A percentile compares a stretch with the other conserved stretches of the same genome.
Evolutionary conservation across 257 asterid genomes (phyloP).

Genomic region (Echium plantagineum): DNA sequence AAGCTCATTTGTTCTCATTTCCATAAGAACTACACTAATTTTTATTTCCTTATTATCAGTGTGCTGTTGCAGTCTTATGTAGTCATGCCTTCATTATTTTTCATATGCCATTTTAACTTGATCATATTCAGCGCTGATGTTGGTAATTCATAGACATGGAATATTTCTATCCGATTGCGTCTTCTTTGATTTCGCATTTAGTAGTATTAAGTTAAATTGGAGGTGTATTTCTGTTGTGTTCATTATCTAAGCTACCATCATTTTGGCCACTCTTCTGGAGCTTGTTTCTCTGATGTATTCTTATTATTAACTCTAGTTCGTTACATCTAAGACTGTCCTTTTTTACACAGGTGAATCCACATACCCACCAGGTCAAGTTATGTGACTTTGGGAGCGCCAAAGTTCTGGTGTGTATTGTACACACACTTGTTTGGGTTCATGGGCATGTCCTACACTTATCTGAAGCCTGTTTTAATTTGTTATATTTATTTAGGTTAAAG

Average conservation of each 20-base stretch:
- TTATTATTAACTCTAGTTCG: not conserved
- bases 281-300: not conserved
- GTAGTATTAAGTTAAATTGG: not conserved
- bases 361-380: conserved; percentile 52
- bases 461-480: not conserved
- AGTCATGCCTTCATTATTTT: not conserved
- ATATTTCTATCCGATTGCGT: too few species aligned
- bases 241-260: not conserved
- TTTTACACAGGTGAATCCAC: conserved; percentile 56
- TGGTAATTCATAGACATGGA: too few species aligned
- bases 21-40: not conserved
- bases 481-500: conserved; percentile 30
- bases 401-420: conserved; percentile 28
- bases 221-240: not conserved
- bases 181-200: too few species aligned
- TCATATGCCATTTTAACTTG: too few species aligned
- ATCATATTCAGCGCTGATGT: too few species aligned
- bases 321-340: not conserved
- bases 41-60: too few species aligned
- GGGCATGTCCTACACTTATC: not conserved
- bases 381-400: conserved; percentile 49
- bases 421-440: not conserved
- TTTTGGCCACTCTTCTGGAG: conserved; percentile 1
- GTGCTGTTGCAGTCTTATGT: too few species aligned
- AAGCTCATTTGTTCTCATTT: not conserved